Evolutionary conservation across 164 flowering plant genomes (phyloP).

Genomic region (Amborella trichopoda): DNA sequence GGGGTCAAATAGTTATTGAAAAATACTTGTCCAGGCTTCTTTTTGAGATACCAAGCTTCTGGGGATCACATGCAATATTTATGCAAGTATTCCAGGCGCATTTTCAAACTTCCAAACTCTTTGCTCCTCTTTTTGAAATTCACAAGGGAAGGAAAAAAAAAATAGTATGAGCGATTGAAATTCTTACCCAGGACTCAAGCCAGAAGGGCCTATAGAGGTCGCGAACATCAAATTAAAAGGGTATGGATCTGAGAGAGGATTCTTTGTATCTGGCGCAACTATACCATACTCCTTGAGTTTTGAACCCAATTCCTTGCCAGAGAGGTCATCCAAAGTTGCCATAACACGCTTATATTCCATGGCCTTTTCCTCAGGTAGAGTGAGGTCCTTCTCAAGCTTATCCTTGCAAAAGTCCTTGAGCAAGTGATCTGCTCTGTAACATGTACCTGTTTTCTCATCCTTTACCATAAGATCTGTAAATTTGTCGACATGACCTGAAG

Average conservation of each 20-base stretch:
- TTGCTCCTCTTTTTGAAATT: no score
- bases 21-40: no score
- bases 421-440: slow-evolving; percentile 93
- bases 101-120: no score
- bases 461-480: slow-evolving; percentile 98
- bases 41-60: no score
- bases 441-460: slow-evolving; percentile 86
- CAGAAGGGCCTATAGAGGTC: slow-evolving; percentile 96
- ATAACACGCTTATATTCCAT: slow-evolving; percentile 68
- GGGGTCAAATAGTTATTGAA: no score
- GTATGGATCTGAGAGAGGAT: slow-evolving; percentile 86
- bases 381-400: slow-evolving; percentile 73
- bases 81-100: no score
- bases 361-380: slow-evolving; percentile 47
- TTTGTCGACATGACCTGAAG: slow-evolving; percentile 99
- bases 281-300: slow-evolving; percentile 90
- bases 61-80: no score
- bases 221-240: slow-evolving; percentile 98
- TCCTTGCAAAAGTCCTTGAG: slow-evolving; percentile 92
- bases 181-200: slow-evolving; percentile 57
- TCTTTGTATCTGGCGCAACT: slow-evolving; percentile 87
- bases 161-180: no score
- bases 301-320: slow-evolving; percentile 75
- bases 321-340: slow-evolving; percentile 76
- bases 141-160: no score